A percentile compares a stretch with the other conserved stretches of the same genome.
phyloP scores from a whole-genome alignment of 352 stramenopile species.

The Globisporangium cystogenes region DNA sequence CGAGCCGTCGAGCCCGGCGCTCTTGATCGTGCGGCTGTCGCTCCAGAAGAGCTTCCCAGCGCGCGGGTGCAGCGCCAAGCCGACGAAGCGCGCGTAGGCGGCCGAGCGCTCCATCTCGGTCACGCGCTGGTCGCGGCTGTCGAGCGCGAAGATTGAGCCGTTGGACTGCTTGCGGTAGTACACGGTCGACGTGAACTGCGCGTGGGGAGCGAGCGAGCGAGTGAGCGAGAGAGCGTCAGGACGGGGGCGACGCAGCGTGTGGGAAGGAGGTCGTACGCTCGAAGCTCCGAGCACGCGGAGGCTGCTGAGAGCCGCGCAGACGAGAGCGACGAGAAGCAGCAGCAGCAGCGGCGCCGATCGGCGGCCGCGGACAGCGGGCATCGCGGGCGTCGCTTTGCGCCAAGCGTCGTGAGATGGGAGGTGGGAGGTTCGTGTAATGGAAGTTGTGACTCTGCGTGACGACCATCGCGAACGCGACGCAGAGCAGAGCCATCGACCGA shows the following conservation, averaged over 20 bases:
- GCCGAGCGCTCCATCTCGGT: conserved; percentile 30
- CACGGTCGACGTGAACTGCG: conserved; percentile 39
- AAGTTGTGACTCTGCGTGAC: no score
- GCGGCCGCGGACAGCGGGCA: background rate
- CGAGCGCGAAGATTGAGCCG: conserved; percentile 52
- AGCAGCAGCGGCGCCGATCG: background rate
- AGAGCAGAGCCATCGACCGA: no score
- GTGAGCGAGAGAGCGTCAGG: background rate
- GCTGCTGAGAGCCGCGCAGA: background rate
- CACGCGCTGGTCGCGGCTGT: conserved; percentile 26
- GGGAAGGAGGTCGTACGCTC: background rate
- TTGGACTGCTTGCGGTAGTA: conserved; percentile 50
- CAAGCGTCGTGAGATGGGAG: background rate
- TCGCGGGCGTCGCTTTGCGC: background rate
- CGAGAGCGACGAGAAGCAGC: background rate
- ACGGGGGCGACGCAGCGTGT: no score
- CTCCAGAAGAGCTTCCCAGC: conserved; percentile 48
- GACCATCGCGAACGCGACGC: no score
- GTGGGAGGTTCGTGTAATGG: no score
- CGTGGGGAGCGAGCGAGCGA: background rate
- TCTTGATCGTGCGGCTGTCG: conserved; percentile 38
- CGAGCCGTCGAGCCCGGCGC: conserved; percentile 9
- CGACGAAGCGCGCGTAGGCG: conserved; percentile 38
- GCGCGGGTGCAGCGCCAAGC: conserved; percentile 32
- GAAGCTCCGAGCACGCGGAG: background rate